Percentiles rank a stretch among this genome's conserved stretches.
These are phyloP conservation scores for Isatis tinctoria DNA, from an alignment of 345 rosid genomes.

Conservation along the genomic window DNA sequence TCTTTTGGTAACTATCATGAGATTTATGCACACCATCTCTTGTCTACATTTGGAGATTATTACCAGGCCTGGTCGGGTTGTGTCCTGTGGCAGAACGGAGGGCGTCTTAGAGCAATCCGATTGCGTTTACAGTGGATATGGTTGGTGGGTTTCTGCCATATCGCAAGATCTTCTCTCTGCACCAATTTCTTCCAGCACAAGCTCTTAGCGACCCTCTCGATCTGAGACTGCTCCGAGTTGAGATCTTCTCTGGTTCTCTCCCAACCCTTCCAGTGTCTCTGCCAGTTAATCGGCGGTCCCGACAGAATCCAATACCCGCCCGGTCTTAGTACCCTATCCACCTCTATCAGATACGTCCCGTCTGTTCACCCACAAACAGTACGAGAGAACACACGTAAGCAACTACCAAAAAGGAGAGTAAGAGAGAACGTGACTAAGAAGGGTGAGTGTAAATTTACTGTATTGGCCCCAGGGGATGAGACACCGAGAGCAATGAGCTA, in stretches of 20 bases:
- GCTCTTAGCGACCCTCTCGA: slow-evolving; percentile 59
- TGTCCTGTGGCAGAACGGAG: slow-evolving; percentile 54
- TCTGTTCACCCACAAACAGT: slow-evolving; percentile 38
- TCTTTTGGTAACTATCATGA: no score
- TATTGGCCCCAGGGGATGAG: slow-evolving; percentile 82
- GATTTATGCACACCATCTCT: neutral
- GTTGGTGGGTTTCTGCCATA: slow-evolving; percentile 88
- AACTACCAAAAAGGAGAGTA: neutral
- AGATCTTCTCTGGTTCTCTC: slow-evolving; percentile 55
- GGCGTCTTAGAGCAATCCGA: slow-evolving; percentile 50
- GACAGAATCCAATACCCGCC: slow-evolving; percentile 94
- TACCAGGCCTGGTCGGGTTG: slow-evolving; percentile 87
- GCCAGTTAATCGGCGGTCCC: slow-evolving; percentile 92
- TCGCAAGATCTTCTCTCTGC: slow-evolving; percentile 61
- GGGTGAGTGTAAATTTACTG: slow-evolving; percentile 35
- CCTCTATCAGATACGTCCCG: slow-evolving; percentile 76
- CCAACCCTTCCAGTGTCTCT: slow-evolving; percentile 81
- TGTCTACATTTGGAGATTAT: neutral
- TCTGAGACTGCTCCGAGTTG: slow-evolving; percentile 48
- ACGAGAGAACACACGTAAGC: neutral
- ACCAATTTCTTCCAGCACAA: slow-evolving; percentile 79
- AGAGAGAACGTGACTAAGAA: neutral
- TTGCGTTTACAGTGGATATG: slow-evolving; percentile 69
- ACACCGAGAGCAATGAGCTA: slow-evolving; percentile 98
- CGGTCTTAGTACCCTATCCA: slow-evolving; percentile 78